Base-by-base conservation (phyloP, 1,139 yeast species). In the Eremothecium gossypii region DNA sequence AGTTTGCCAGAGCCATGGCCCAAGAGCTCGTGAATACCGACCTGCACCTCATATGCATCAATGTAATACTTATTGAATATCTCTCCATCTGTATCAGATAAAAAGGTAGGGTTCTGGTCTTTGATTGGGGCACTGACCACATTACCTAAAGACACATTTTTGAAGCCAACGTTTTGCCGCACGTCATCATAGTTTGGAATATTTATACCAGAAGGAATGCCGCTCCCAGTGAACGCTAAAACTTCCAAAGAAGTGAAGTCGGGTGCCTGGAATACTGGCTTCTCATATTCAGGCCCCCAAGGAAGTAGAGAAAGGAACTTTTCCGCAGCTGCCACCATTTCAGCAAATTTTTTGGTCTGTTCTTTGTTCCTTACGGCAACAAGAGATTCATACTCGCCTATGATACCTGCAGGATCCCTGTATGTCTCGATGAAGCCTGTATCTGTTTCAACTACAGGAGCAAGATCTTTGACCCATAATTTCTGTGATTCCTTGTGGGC, bases 1-100 rank as follows among this genome's bases (percentile, higher is more conserved):
- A 86, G 68, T 61, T 85, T 85, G 40, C 95, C 95, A 6, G 91
- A 78, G 36, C 95, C 96, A 58, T 86, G 96, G n/a, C 96, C 95
- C 48, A 86, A 71, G 49, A 86, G 70, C 63, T 86, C 95, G 62
- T 86, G 96, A 54, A 85, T 81, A 41, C 95, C 95, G 39, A 86
- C 96, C 64, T 85, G 95, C 33, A 85, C 93, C 61, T 86, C 95
- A 60, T 85, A 86, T 1, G 95, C 82, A 41, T 83, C 89, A 38
- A 78, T 83, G 55, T 87, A 74, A 69, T 83, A 81, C 58, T 79
- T 77, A 48, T 79, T 77, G 67, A 74, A 84, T 37, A 76, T 56
- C 6, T 67, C 76, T 48, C 72, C 75, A 46, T 79, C 74, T 7
- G 65, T 63, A 1, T 70, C 72, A 31, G 63, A 60, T 41, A 86